Evolutionary conservation across 768 basidiomycete species (phyloP).

Genomic region (Mycena latifolia): DNA sequence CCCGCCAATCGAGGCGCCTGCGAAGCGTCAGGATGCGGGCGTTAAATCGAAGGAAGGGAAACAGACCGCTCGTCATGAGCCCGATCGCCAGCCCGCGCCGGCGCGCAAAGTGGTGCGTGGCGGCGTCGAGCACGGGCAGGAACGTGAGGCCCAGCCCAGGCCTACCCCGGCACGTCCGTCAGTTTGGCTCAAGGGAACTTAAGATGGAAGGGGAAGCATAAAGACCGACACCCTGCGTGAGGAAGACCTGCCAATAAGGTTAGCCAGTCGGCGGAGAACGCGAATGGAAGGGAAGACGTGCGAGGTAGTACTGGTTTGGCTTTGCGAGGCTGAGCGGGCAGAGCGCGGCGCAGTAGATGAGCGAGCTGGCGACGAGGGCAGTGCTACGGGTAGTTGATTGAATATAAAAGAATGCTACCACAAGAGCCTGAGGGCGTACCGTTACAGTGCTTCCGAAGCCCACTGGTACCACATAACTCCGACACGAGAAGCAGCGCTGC

Average conservation of each 20-base stretch:
- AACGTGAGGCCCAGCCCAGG: constrained; percentile 26
- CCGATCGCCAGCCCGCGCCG: constrained; percentile 25
- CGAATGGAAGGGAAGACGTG: constrained; percentile 14
- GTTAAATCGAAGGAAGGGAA: neutral
- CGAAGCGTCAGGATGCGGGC: neutral
- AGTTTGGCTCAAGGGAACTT: too few relatives aligned
- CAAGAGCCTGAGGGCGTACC: too few relatives aligned
- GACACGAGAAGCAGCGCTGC: too few relatives aligned
- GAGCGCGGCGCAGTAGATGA: constrained; percentile 53
- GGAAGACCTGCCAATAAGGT: too few relatives aligned
- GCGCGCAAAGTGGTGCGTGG: constrained; percentile 22
- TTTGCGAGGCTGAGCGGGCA: constrained; percentile 55
- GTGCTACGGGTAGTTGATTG: too few relatives aligned
- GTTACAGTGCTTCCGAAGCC: too few relatives aligned
- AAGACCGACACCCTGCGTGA: too few relatives aligned
- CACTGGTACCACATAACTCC: too few relatives aligned
- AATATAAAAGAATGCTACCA: too few relatives aligned
- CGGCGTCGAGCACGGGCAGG: constrained; percentile 15
- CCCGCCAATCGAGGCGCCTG: constrained; percentile 30
- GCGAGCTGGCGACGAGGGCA: constrained; percentile 52
- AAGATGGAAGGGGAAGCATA: too few relatives aligned
- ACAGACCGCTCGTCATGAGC: constrained; percentile 9
- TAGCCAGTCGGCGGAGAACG: constrained; percentile 9
- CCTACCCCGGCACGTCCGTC: too few relatives aligned
- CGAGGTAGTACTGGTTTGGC: constrained; percentile 51